phyloP scores from a whole-genome alignment of 2,329 filamentous ascomycete species.

The Cladosporium sp. region DNA sequence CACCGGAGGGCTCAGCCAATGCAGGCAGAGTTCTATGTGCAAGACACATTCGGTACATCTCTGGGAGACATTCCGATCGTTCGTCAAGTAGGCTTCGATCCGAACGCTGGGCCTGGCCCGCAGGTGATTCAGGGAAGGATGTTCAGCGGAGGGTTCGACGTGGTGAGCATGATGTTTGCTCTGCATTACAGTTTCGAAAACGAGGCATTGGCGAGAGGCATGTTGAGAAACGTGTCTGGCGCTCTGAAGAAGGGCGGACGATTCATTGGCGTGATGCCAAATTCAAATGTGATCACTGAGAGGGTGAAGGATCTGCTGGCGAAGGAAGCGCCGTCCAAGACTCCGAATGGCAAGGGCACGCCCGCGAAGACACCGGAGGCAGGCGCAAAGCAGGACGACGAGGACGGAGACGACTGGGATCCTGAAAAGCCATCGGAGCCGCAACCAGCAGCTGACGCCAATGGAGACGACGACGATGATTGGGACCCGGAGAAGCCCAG shows the following conservation, averaged over 20 bases:
- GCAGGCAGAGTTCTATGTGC: conserved; percentile 82
- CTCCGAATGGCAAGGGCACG: conserved; percentile 21
- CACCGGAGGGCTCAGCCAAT: conserved; percentile 41
- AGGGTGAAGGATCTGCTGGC: conserved; percentile 75
- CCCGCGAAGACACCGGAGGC: conserved; percentile 14
- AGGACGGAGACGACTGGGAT: conserved; percentile 34
- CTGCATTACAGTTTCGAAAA: conserved; percentile 98
- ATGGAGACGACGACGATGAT: conserved; percentile 25
- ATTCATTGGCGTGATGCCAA: conserved; percentile 95
- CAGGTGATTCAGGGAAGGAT: conserved; percentile 61
- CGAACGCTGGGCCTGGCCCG: conserved; percentile 57
- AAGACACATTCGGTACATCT: conserved; percentile 87
- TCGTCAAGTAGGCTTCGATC: conserved; percentile 81
- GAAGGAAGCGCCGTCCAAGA: conserved; percentile 39
- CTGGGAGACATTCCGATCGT: conserved; percentile 79
- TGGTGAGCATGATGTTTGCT: conserved; percentile 98
- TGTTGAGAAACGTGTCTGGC: conserved; percentile 90
- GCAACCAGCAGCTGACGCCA: conserved; percentile 20
- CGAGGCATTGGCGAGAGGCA: conserved; percentile 81
- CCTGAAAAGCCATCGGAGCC: conserved; percentile 45
- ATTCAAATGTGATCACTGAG: conserved; percentile 82
- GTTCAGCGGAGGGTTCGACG: conserved; percentile 77
- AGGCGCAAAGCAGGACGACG: conserved; percentile 27
- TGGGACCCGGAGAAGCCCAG: conserved; percentile 41
- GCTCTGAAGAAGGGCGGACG: conserved; percentile 89